Base-by-base conservation (phyloP, 23 red algal species). In the Rhodosorus marinus region DNA sequence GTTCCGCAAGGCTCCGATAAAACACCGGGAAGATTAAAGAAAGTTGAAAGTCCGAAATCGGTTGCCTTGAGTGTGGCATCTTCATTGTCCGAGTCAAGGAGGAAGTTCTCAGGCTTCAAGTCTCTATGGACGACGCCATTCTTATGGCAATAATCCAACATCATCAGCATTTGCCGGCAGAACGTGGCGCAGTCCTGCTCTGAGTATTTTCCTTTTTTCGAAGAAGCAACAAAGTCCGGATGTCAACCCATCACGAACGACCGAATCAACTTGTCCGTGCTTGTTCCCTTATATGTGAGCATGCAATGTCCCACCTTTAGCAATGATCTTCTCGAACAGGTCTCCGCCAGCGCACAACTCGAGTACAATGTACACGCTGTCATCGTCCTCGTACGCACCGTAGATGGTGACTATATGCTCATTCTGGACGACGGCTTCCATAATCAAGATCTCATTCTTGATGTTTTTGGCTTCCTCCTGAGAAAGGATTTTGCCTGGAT, bases 21-120 rank as follows among this genome's bases (percentile, higher is more conserved):
- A n/a, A n/a, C n/a, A n/a, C n/a, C n/a, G n/a, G n/a, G n/a, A 26
- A 61, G 66, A n/a, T 31, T 43, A 11, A 36, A 47, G 6, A 8
- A 38, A 20, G 69, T 60, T 43, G 72, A 59, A 5, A 92, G 64
- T 32, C 83, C 83, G 76, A 92, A 92, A 54, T 92, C 83, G 21
- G 75, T 80, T 11, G 76, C 60, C 40, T 80, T 80, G 0, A 92
- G 45, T 15, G 60, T 61, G 20, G 72, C 57, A 33, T 79, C 83
- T 31, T 26, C 31, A 33, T 46, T 61, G 3, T 65, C 29, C 7
- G 66, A 55, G 11, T 55, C 64, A 66, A 67, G 76, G 45, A 92
- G 27, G 32, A 92, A 50, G 46, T 92, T 92, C 58, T 92, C 83
- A 11, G 83, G 83, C 50, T 92, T 92, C 43, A 92, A 59, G 51